phyloP scores from a whole-genome alignment of 352 stramenopile species.

The Globisporangium nagaii region DNA sequence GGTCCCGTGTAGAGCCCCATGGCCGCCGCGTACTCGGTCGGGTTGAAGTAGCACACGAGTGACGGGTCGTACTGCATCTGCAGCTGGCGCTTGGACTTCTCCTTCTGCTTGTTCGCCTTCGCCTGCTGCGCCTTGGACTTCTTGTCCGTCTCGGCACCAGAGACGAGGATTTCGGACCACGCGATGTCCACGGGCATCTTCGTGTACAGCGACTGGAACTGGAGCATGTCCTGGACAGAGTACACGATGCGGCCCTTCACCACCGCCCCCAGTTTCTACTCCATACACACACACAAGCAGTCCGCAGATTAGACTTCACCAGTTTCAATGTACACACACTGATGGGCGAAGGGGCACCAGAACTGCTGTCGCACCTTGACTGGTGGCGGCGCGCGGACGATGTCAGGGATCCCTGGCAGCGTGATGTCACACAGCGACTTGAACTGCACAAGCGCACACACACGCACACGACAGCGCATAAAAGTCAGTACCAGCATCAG shows the following conservation, averaged over 20 bases:
- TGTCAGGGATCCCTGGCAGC: constrained; percentile 33
- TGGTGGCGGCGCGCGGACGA: constrained; percentile 35
- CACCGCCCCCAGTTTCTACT: constrained; percentile 32
- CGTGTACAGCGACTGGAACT: constrained; percentile 71
- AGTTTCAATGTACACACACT: no score
- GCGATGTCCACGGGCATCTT: constrained; percentile 61
- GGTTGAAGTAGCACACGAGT: constrained; percentile 75
- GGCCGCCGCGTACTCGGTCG: constrained; percentile 62
- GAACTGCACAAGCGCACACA: constrained; percentile 30
- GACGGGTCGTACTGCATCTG: constrained; percentile 67
- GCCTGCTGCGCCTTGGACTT: constrained; percentile 28
- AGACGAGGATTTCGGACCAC: constrained; percentile 58
- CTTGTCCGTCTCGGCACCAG: constrained; percentile 35
- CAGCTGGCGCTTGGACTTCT: constrained; percentile 28
- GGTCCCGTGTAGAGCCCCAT: constrained; percentile 57
- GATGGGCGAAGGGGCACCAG: no score
- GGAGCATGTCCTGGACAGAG: constrained; percentile 50
- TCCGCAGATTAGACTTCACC: no score
- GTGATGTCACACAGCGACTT: constrained; percentile 39
- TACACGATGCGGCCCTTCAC: constrained; percentile 57
- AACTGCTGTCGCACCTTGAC: constrained; percentile 27
- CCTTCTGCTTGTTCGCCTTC: constrained; percentile 37
- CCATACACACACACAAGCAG: background rate
- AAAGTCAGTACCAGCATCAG: background rate
- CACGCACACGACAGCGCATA: background rate